Base-by-base conservation (phyloP, 2,329 filamentous ascomycete genomes). In the Aspergillus oerlinghausenensis region DNA sequence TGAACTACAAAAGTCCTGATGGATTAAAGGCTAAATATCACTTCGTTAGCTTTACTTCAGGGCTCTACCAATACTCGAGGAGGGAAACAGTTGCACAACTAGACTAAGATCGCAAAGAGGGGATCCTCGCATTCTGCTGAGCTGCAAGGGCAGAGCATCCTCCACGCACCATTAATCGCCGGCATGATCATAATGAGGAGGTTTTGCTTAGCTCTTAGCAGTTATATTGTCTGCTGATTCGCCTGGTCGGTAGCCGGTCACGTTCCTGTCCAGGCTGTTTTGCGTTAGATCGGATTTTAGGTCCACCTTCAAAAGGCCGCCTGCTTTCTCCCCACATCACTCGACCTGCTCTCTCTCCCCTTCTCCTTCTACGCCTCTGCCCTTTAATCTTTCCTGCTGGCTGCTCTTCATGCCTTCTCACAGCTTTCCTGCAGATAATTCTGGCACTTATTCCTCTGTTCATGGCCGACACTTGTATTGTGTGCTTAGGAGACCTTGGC, bases 381-480 rank as follows among this genome's bases (percentile, higher is more conserved):
- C 63, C 57, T 59, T 57, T 61, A 56, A 52, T 58, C 62, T 54
- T 63, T 17, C 55, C 49, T 57, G 50, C 54, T 57, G 63, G 61
- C 61, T 69, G 69, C 66, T 68, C 71, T 73, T 73, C 68, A 77
- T 77, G 70, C 70, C 70, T 71, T 65, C 68, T 64, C 57, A 64
- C 59, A 70, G 61, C 56, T 60, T 63, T 56, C 59, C 63, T 66
- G 59, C 65, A 61, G 59, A 65, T 58, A 66, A 59, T 57, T 59
- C 67, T 65, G 63, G 62, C 63, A 65, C 59, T 55, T 60, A 61
- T 61, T 63, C 63, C 58, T 65, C 69, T 64, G 66, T 70, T 65
- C 70, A 87, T 86, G 85, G 82, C 84, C 75, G 84, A 87, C 73
- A 84, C 83, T 67, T 88, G 85, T 76, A 88, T 88, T 76, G 85